A percentile compares a stretch with the other conserved stretches of the same genome.
phyloP scores from a whole-genome alignment of 2,329 filamentous ascomycete genomes.

The Exophiala sideris region DNA sequence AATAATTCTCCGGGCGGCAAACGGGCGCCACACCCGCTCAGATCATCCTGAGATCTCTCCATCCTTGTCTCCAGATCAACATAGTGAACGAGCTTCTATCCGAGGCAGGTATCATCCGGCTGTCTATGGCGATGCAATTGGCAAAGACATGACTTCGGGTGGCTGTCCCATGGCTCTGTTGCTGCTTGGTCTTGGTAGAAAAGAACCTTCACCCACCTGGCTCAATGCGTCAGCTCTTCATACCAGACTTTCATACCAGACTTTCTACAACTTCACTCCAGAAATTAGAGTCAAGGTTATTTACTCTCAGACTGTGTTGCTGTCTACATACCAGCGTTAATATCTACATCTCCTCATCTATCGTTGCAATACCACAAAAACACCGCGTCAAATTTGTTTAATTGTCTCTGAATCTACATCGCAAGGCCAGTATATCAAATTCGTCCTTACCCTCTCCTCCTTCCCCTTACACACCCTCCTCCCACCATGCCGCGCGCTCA shows the following conservation, averaged over 20 bases:
- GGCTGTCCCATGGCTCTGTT: constrained; percentile 7
- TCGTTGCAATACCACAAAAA: too few relatives aligned
- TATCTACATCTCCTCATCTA: too few relatives aligned
- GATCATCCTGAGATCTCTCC: constrained; percentile 4
- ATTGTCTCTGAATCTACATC: background rate
- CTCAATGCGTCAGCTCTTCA: background rate
- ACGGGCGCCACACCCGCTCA: constrained; percentile 1
- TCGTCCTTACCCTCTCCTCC: background rate
- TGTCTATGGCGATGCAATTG: constrained; percentile 1
- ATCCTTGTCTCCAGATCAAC: constrained; percentile 19
- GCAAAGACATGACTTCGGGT: background rate
- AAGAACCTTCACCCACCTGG: constrained; percentile 1
- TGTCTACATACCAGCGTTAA: too few relatives aligned
- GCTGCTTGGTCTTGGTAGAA: constrained; percentile 7
- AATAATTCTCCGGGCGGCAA: constrained; percentile 5
- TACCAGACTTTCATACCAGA: background rate
- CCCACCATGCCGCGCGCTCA: constrained; percentile 12
- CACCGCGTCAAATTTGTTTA: background rate
- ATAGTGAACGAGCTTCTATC: constrained; percentile 12
- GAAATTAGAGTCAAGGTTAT: too few relatives aligned
- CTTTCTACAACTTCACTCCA: constrained; percentile 3
- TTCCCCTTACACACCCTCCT: background rate
- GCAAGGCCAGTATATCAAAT: background rate
- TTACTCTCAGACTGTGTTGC: too few relatives aligned
- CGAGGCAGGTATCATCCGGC: background rate